Conservation (phyloP, 148 eudicot species). For the Chenopodium suecicum region DNA sequence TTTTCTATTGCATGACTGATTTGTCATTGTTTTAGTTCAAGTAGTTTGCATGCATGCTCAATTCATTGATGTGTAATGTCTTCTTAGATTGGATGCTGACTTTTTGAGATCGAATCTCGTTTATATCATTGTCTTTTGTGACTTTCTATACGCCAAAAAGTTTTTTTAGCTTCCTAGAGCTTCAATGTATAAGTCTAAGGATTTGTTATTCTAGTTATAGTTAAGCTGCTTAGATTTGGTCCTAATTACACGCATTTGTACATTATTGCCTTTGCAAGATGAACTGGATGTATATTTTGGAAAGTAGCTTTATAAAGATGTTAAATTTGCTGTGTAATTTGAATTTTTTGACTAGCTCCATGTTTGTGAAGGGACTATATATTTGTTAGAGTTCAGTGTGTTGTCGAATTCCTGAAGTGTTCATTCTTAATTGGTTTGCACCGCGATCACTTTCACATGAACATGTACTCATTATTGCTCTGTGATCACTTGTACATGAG, state of each 20-base stretch:
- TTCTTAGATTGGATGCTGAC: not conserved
- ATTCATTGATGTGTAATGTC: not conserved
- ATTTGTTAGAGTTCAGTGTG: no score
- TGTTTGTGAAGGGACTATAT: not conserved
- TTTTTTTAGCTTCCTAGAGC: no score
- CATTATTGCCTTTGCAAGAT: not conserved
- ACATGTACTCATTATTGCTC: not conserved
- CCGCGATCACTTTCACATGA: not conserved
- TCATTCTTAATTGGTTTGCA: not conserved
- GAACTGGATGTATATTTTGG: not conserved
- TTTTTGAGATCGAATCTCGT: not conserved
- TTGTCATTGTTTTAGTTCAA: not conserved
- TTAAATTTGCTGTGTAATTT: not conserved
- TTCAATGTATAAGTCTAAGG: not conserved
- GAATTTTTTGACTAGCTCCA: not conserved
- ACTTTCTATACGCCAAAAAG: not conserved
- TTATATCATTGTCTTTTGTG: not conserved
- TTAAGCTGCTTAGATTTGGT: not conserved
- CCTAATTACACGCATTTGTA: not conserved
- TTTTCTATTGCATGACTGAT: not conserved
- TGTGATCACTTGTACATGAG: not conserved
- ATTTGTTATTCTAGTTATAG: not conserved
- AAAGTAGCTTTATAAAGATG: not conserved
- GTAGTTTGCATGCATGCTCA: not conserved
- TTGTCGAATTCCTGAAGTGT: not conserved